Evolutionary conservation across 1,139 yeast genomes (phyloP), one percentile per base, ranked within the genome.

Genomic region (Pichia sp.): DNA sequence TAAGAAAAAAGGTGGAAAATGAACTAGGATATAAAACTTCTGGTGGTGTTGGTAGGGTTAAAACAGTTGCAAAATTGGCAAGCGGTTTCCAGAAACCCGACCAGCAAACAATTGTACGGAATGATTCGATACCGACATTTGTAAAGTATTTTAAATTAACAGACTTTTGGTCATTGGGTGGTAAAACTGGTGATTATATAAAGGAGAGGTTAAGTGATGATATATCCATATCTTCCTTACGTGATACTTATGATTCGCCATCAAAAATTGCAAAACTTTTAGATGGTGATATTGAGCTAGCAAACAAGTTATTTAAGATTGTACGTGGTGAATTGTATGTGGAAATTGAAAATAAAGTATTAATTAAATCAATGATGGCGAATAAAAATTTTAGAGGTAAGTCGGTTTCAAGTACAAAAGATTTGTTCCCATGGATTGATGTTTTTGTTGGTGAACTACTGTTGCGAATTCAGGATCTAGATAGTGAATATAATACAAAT

Each of bases 141-240:
- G 66, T 91, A 16, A 72, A 72, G 42, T 73, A 76, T 46, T 84
- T 86, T 63, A 81, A 82, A 54, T 66, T 93, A 25, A 78, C 79
- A 1, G 96, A 91, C 61, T 78, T 91, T 53, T 85, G 96, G 75
- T 91, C 96, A 0, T 73, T 91, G 74, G 99, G 99, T 5, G 99
- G 99, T 2, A 88, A 87, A 61, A 71, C 77, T 8, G 99, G 99
- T 0, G 83, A 83, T 11, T 70, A 71, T n/a, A 71, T 90, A 0
- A 60, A 76, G 28, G 66, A 70, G 19, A 67, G 72, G 34, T 69
- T 83, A 33, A 70, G 72, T 6, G 52, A 49, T 36, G 59, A 52
- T 5, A 50, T 44, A 18, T 59, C 56, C 28, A 60, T 60, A 3
- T 76, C 81, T 3, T 76, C 64, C 54, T 73, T 85, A 3, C 66